Conservation (phyloP, 805 yeast species). For the Nakazawaea ernobii region DNA sequence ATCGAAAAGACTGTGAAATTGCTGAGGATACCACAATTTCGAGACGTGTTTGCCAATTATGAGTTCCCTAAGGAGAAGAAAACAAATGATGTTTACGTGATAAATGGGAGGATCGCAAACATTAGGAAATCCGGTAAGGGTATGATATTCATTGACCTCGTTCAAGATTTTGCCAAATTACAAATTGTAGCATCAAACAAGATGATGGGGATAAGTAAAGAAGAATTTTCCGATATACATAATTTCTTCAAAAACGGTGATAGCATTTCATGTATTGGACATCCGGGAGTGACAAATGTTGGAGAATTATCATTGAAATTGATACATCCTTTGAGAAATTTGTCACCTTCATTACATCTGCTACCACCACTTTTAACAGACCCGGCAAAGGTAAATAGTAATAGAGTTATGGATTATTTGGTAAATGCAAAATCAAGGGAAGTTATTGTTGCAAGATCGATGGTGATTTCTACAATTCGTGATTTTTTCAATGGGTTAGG, state of each 20-base stretch:
- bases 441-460: constrained; percentile 44
- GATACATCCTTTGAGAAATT: constrained; percentile 38
- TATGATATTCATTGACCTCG: constrained; percentile 61
- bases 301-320: constrained; percentile 76
- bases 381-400: constrained; percentile 49
- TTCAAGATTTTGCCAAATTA: constrained; percentile 51
- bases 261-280: constrained; percentile 57
- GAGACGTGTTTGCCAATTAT: constrained; percentile 20
- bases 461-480: constrained; percentile 52
- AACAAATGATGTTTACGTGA: constrained; percentile 18
- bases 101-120: constrained; percentile 54
- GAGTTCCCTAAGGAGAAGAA: constrained; percentile 19
- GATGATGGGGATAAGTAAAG: constrained; percentile 33
- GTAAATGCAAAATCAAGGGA: constrained; percentile 48
- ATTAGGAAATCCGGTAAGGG: constrained; percentile 66
- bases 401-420: constrained; percentile 70
- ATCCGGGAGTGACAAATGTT: constrained; percentile 67
- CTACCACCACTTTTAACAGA: constrained; percentile 62
- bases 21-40: constrained; percentile 35
- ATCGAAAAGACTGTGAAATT: constrained; percentile 5
- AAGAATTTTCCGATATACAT: constrained; percentile 35
- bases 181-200: constrained; percentile 61
- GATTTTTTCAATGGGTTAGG: constrained; percentile 44
- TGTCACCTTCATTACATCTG: constrained; percentile 66
- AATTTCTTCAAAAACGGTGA: constrained; percentile 64